Base-by-base conservation (phyloP, 345 rosid species). In the Sonneratia caseolaris region DNA sequence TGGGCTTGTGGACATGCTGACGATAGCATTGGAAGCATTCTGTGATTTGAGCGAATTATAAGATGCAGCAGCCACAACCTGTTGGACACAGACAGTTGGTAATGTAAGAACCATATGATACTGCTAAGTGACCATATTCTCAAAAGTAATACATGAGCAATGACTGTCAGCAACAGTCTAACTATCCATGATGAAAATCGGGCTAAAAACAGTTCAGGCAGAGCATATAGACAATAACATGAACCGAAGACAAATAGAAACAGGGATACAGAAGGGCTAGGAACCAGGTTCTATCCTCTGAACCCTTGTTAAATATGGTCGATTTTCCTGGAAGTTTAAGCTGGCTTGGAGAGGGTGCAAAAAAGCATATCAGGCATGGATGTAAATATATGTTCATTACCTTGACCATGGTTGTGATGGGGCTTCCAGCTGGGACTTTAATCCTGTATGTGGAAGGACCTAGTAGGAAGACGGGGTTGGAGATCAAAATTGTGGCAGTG, bases 371-470 rank as follows among this genome's bases (percentile, higher is more conserved):
- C 37, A 15, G 12, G 37, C 32, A 18, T 22, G 18, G n/a, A 40
- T 40, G 11, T 70, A 65, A 57, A 51, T 74, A 42, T n/a, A 40
- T 65, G 16, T 14, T 49, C 38, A 37, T 10, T 82, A 87, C 98
- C 95, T 87, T 91, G 73, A 88, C 77, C 56, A 88, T 71, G 73
- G 94, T 93, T 27, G 95, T 88, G 77, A 93, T 80, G 38, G 98
- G 96, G 74, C 98, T 89, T 75, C 91, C 86, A 18, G 74, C 56
- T 5, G 97, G 98, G 72, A 86, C 76, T 80, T 87, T 93, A 72
- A 79, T 80, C 55, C 89, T 77, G 79, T 93, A 91, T 57, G 79
- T 75, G 36, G 86, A 82, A 72, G 95, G 91, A 70, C 84, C 98
- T 42, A 84, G 78, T 78, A 93, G 83, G 79, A 93, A 93, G 71